These are phyloP conservation scores for Coemansia sp. DNA, from an alignment of 192 early-diverging fungal species.

Conservation along the genomic window DNA sequence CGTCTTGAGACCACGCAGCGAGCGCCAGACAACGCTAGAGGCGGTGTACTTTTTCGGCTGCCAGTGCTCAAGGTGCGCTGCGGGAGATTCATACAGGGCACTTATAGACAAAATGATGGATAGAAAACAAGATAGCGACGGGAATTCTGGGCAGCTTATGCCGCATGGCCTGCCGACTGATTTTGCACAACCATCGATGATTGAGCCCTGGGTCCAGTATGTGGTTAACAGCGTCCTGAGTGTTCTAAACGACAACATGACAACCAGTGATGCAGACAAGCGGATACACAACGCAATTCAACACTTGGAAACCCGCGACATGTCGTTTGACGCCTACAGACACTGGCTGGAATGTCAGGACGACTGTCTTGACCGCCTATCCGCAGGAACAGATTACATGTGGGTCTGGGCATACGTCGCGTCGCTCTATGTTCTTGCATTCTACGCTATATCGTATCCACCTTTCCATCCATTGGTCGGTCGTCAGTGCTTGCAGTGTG, in stretches of 20 bases:
- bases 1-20: conserved; percentile 22
- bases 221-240: conserved; percentile 4
- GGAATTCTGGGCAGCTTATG: neutral
- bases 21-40: conserved; percentile 14
- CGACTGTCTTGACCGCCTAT: conserved; percentile 31
- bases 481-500: conserved; percentile 33
- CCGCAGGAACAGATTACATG: neutral
- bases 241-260: neutral
- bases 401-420: conserved; percentile 26
- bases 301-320: conserved; percentile 3
- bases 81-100: neutral
- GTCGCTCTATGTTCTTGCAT: conserved; percentile 39
- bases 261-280: neutral
- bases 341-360: conserved; percentile 53
- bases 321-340: conserved; percentile 44
- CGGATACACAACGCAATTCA: conserved; percentile 2
- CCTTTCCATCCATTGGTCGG: conserved; percentile 30
- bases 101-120: conserved; percentile 32
- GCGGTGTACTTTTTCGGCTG: conserved; percentile 50
- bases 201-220: conserved; percentile 23
- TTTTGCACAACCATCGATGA: conserved; percentile 12
- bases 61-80: conserved; percentile 28
- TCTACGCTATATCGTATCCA: conserved; percentile 25
- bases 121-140: neutral
- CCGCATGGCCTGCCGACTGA: conserved; percentile 30